Base-by-base conservation (phyloP, 768 basidiomycete genomes). In the Daedaleopsis nitida region DNA sequence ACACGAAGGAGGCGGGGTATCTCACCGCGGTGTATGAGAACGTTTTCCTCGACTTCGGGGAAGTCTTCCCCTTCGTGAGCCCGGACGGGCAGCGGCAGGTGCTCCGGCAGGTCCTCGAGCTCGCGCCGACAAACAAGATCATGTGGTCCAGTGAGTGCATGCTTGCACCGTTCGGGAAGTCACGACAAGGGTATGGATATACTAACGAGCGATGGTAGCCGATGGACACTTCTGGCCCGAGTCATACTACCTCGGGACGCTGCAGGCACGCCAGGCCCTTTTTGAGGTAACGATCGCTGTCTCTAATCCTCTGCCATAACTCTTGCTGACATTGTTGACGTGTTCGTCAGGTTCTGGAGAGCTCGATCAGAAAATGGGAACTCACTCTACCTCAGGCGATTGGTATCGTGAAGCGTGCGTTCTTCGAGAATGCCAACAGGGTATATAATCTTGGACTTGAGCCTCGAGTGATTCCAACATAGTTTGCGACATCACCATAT, bases 141-240 rank as follows among this genome's bases (percentile, higher is more conserved):
- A 69, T 93, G 76, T 93, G 88, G 88, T 91, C 89, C 5, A 91
- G 90, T 90, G 66, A 64, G 83, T 73, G 16, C 16, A 17, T 57
- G 23, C 39, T 43, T 16, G 13, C 21, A 10, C n/a, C n/a, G n/a
- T n/a, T n/a, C n/a, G n/a, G n/a, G n/a, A n/a, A n/a, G n/a, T n/a
- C n/a, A n/a, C n/a, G 7, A 10, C 14, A 3, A 2, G 23, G 3
- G 27, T 6, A 27, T 52, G 45, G 13, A 17, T 42, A 17, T 35
- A 9, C 43, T 45, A 16, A 43, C 21, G 34, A 34, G 8, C 51
- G 32, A 32, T 19, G 2, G 21, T 23, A 82, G 83, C 84, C 49
- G 87, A 91, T 66, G 85, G 83, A 10, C 84, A 85, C 66, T 85
- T 86, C 83, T 91, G 88, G 84, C 91, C 91, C 3, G 91, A 92